Evolutionary conservation across 1,284 basidiomycete species (phyloP).

Genomic region (Cryptococcus hybrid): DNA sequence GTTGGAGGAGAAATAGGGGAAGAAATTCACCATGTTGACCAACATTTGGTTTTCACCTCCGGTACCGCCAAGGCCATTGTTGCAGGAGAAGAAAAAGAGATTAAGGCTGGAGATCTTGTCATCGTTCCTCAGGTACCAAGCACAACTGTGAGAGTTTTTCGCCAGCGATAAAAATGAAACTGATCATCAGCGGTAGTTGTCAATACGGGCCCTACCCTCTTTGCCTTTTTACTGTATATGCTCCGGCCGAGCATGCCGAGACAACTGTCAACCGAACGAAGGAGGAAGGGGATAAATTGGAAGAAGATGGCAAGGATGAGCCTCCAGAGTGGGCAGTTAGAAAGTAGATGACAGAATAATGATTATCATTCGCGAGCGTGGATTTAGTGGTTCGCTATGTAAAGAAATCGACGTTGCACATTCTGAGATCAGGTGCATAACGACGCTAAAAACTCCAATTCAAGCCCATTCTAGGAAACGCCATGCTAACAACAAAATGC

Average conservation of each 20-base stretch:
- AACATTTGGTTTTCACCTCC: conserved; percentile 46
- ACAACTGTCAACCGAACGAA: conserved; percentile 49
- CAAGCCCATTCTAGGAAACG: too few relatives aligned
- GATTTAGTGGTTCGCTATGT: too few relatives aligned
- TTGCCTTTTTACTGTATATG: conserved; percentile 45
- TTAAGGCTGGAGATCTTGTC: conserved; percentile 48
- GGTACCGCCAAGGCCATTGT: conserved; percentile 46
- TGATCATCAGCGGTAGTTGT: conserved; percentile 26
- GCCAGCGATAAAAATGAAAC: not conserved
- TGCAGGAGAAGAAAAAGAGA: conserved; percentile 44
- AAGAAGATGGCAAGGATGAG: conserved; percentile 50
- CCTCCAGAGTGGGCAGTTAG: conserved; percentile 42
- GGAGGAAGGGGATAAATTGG: conserved; percentile 49
- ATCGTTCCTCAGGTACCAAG: conserved; percentile 49
- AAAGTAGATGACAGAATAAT: not conserved
- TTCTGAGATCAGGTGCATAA: not conserved
- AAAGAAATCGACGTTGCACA: too few relatives aligned
- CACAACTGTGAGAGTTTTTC: conserved; percentile 38
- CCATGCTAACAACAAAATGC: not conserved
- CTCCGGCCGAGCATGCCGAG: conserved; percentile 49
- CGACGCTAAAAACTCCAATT: too few relatives aligned
- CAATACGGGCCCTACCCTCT: conserved; percentile 46
- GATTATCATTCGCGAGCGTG: conserved; percentile 8
- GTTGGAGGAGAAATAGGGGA: conserved; percentile 49
- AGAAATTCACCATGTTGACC: conserved; percentile 47